Base-by-base conservation (phyloP, 208 protist species). In the Herpetomonas samuelpessoai region DNA sequence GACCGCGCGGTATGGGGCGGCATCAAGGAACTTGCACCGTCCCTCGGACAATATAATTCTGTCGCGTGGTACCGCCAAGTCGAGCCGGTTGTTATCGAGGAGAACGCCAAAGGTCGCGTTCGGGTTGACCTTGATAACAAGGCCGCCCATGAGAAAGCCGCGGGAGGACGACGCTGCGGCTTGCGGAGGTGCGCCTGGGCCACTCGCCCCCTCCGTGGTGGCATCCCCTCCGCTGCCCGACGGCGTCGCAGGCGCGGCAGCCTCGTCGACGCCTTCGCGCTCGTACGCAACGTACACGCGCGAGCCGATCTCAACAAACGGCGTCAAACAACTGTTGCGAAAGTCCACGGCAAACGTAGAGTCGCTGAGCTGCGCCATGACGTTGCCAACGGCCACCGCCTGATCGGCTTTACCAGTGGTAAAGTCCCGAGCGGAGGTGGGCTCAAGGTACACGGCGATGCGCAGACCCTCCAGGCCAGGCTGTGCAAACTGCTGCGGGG, bases 41-140 rank as follows among this genome's bases (percentile, higher is more conserved):
- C 79, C 81, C 65, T 85, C 79, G 31, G 69, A 80, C 22, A 89
- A 57, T 7, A 68, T 74, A 28, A 91, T 85, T 66, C 75, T 80
- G 24, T 89, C 88, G 19, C 80, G 84, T 27, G 88, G 84, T 2
- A 95, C 88, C 16, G 81, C 83, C 19, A 88, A 73, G 50, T 95
- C 88, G 45, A 91, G 71, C 28, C 72, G 77, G 65, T 89, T 80
- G 71, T 92, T 84, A 57, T 95, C 88, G 12, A 95, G 72, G 46
- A 92, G 63, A 22, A 95, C 84, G 12, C 70, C 81, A 39, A 88
- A 86, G 25, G 85, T 95, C 12, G 83, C 88, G 62, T 92, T 91
- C 3, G 71, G 68, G 63, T 92, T 91, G 2, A 91, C 76, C 21
- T 82, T 79, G 7, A 87, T 74, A 14, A 95, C 78, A 12, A 91